phyloP scores from a whole-genome alignment of 805 yeast genomes.

The Saccharomycopsis selenospora region DNA sequence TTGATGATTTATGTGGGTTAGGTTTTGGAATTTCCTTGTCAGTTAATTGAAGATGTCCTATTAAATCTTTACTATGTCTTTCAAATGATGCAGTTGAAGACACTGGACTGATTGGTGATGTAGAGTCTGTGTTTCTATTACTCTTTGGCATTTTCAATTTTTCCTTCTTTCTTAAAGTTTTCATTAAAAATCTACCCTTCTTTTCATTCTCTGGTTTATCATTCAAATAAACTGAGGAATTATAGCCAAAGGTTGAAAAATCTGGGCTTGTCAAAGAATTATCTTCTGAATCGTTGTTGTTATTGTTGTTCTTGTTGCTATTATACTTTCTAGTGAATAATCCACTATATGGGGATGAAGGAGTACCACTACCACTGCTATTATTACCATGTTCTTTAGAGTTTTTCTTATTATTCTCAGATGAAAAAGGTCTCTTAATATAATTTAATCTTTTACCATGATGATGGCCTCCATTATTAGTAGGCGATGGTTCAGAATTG shows the following conservation, averaged over 20 bases:
- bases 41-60: slow-evolving; percentile 20
- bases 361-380: slow-evolving; percentile 7
- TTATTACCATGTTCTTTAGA: background rate
- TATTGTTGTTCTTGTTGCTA: background rate
- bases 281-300: too few relatives aligned
- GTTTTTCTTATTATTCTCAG: slow-evolving; percentile 9
- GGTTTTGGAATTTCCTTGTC: slow-evolving; percentile 20
- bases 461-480: background rate
- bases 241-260: background rate
- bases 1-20: slow-evolving; percentile 22
- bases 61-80: slow-evolving; percentile 5
- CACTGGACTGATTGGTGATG: slow-evolving; percentile 22
- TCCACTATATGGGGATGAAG: slow-evolving; percentile 16
- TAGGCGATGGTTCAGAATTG: background rate
- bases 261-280: too few relatives aligned
- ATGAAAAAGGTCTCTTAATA: slow-evolving; percentile 18
- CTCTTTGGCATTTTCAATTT: slow-evolving; percentile 23
- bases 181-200: slow-evolving; percentile 20
- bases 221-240: background rate
- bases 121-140: slow-evolving; percentile 24
- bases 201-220: slow-evolving; percentile 9
- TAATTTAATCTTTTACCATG: slow-evolving; percentile 16
- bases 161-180: slow-evolving; percentile 29
- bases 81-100: slow-evolving; percentile 23
- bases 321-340: slow-evolving; percentile 10